Evolutionary conservation across 1,284 basidiomycete species (phyloP).

Genomic region (Puccinia brachypodii): DNA sequence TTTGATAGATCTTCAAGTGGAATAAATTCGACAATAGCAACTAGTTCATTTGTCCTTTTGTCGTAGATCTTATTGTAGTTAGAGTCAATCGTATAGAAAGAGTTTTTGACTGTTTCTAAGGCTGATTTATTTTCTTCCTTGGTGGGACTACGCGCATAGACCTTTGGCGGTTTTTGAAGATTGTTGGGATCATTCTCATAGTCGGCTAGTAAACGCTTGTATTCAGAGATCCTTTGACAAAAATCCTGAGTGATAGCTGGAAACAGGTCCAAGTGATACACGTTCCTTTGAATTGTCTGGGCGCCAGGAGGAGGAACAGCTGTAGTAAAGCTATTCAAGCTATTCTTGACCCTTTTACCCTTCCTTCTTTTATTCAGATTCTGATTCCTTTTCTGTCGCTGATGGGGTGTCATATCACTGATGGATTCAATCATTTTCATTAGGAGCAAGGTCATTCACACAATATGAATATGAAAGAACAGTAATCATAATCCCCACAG

Average conservation of each 20-base stretch:
- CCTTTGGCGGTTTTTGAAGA: not conserved
- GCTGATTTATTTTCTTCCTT: not conserved
- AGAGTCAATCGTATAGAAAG: not conserved
- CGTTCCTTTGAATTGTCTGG: not conserved
- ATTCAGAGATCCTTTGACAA: not conserved
- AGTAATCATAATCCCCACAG: not conserved
- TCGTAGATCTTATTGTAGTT: conserved; percentile 14
- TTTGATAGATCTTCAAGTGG: not conserved
- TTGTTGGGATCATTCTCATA: not conserved
- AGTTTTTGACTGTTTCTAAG: not conserved
- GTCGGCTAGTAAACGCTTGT: not conserved
- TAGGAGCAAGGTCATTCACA: not conserved
- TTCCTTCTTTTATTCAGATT: not conserved
- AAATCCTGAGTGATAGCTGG: not conserved
- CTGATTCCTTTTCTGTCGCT: conserved; percentile 1
- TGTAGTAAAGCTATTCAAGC: not conserved
- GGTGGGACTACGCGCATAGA: not conserved
- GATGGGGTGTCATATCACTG: conserved; percentile 7
- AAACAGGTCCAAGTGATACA: not conserved
- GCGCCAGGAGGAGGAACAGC: not conserved
- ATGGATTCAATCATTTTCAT: not conserved
- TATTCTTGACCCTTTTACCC: not conserved
- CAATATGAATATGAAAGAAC: conserved; percentile 3
- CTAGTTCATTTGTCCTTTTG: not conserved
- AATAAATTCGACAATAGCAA: conserved; percentile 8